These are phyloP conservation scores for Posidonia australis DNA, from an alignment of 106 monocot species.

Conservation along the genomic window DNA sequence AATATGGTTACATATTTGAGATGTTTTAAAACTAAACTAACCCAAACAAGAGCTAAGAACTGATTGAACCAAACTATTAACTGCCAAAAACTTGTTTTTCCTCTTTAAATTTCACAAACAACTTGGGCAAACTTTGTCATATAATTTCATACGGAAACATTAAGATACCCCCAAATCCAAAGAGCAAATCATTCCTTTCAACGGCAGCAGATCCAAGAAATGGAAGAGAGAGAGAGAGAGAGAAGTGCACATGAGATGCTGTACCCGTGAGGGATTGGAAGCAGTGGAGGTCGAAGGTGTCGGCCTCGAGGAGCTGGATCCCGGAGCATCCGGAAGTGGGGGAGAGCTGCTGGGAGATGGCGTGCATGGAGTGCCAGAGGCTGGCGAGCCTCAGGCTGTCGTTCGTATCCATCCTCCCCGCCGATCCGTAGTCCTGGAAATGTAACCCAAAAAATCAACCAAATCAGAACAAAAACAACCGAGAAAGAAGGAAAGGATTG, in stretches of 20 bases:
- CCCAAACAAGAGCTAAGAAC: too few relatives aligned
- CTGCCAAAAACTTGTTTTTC: too few relatives aligned
- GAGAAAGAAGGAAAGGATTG: neutral
- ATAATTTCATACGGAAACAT: too few relatives aligned
- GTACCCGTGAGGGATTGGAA: conserved; percentile 94
- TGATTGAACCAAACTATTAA: too few relatives aligned
- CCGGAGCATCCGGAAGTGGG: conserved; percentile 68
- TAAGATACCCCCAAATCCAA: neutral
- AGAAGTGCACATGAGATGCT: neutral
- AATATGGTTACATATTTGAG: too few relatives aligned
- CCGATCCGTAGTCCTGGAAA: conserved; percentile 80
- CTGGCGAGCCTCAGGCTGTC: conserved; percentile 87
- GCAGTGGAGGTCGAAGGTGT: conserved; percentile 94
- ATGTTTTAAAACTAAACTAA: too few relatives aligned
- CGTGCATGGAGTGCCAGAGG: conserved; percentile 98
- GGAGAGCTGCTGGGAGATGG: conserved; percentile 95
- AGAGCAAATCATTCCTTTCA: too few relatives aligned
- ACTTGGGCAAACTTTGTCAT: too few relatives aligned
- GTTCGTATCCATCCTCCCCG: conserved; percentile 93
- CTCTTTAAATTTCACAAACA: too few relatives aligned
- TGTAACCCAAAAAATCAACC: neutral
- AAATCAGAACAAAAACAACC: neutral
- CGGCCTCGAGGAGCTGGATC: conserved; percentile 78
- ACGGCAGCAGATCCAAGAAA: neutral
- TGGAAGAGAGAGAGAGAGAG: neutral